A percentile compares a stretch with the other conserved stretches of the same genome.
Conservation (phyloP, 169 alveolate genomes). For the Perkinsus olseni region DNA sequence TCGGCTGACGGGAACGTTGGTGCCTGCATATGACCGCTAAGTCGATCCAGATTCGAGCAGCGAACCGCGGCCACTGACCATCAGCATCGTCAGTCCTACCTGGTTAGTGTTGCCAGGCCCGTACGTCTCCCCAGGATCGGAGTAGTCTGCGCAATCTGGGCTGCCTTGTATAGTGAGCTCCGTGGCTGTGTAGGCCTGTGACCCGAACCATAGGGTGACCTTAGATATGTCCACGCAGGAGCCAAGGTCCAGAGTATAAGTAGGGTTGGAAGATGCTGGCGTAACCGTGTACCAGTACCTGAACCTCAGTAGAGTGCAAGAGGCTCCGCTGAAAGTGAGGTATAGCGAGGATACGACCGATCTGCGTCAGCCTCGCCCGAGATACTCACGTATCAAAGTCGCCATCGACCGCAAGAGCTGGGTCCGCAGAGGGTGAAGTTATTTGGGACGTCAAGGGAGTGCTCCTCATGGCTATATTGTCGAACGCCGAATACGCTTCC, state of each 20-base stretch:
- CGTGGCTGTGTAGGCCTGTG: background rate
- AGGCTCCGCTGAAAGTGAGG: background rate
- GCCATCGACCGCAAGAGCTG: background rate
- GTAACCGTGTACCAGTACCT: background rate
- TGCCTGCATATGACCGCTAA: too few relatives aligned
- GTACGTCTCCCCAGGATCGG: background rate
- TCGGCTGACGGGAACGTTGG: background rate
- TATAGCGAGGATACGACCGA: background rate
- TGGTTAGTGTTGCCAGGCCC: background rate
- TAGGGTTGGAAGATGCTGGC: background rate
- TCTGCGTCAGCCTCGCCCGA: too few relatives aligned
- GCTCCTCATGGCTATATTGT: background rate
- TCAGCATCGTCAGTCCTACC: background rate
- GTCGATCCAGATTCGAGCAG: too few relatives aligned
- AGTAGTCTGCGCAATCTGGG: background rate
- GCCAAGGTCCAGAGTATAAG: background rate
- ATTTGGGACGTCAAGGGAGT: background rate
- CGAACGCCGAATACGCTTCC: background rate
- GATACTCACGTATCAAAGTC: background rate
- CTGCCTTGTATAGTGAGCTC: background rate
- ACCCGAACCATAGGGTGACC: background rate
- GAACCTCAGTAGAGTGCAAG: background rate
- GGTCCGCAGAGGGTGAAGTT: background rate
- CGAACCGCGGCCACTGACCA: background rate
- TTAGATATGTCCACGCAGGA: background rate